A percentile compares a stretch with the other conserved stretches of the same genome.
Conservation (phyloP, 805 yeast species). For the Nakazawaea pomicola region DNA sequence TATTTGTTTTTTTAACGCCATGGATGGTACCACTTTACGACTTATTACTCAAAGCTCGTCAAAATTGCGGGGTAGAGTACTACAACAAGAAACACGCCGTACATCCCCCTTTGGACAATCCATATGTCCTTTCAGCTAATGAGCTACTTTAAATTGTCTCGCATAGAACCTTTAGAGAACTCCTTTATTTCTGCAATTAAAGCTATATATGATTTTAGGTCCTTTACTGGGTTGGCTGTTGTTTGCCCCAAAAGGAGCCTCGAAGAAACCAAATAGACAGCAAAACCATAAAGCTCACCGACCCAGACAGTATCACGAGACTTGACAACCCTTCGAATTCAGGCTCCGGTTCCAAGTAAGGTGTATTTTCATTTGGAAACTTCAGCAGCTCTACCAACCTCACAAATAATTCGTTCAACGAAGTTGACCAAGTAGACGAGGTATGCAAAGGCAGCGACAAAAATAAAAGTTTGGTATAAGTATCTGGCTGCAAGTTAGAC, state of each 20-base stretch:
- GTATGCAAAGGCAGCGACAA: slow-evolving; percentile 86
- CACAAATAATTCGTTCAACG: slow-evolving; percentile 77
- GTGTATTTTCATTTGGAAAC: slow-evolving; percentile 71
- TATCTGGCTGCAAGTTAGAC: slow-evolving; percentile 81
- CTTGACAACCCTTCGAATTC: slow-evolving; percentile 46
- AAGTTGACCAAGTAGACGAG: slow-evolving; percentile 85
- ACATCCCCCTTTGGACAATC: too few species aligned
- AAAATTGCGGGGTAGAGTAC: too few species aligned
- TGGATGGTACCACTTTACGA: too few species aligned
- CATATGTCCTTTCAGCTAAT: too few species aligned
- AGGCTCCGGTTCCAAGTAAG: slow-evolving; percentile 66
- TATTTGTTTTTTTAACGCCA: too few species aligned
- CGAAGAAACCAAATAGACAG: slow-evolving; percentile 64
- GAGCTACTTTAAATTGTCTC: too few species aligned
- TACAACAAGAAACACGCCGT: too few species aligned
- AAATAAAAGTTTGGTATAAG: slow-evolving; percentile 59
- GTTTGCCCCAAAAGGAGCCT: slow-evolving; percentile 29
- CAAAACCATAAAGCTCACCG: slow-evolving; percentile 59
- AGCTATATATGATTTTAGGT: too few species aligned
- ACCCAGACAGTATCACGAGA: slow-evolving; percentile 60
- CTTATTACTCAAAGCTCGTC: too few species aligned
- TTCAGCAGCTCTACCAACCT: slow-evolving; percentile 88
- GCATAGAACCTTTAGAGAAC: too few species aligned
- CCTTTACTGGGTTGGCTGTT: too few species aligned
- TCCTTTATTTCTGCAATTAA: too few species aligned